Evolutionary conservation across 345 rosid genomes (phyloP).

Genomic region (Pseudoturritis turrita): DNA sequence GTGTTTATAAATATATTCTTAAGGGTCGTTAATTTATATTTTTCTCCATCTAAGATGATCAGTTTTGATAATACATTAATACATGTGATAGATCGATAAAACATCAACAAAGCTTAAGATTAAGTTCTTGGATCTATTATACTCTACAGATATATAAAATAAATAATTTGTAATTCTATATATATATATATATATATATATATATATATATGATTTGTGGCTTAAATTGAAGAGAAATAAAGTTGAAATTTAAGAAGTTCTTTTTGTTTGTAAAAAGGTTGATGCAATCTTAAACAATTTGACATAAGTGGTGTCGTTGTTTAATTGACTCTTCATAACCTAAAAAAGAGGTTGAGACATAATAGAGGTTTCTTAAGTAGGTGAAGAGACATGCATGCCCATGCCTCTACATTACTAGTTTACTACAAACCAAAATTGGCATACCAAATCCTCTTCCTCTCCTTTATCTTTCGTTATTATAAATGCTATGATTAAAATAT

Average conservation of each 20-base stretch:
- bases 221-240: background rate
- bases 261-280: background rate
- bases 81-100: background rate
- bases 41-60: background rate
- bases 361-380: conserved; percentile 22
- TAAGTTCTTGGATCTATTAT: background rate
- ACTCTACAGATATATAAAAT: background rate
- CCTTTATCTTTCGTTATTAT: background rate
- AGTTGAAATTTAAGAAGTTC: background rate
- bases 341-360: conserved; percentile 23
- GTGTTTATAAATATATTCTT: background rate
- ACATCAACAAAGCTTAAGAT: background rate
- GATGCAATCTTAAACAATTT: background rate
- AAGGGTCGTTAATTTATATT: background rate
- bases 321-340: conserved; percentile 22
- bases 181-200: no score
- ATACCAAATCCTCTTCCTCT: conserved; percentile 8
- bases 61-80: background rate
- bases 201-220: background rate
- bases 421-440: conserved; percentile 22
- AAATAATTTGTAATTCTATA: background rate
- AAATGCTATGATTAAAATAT: background rate
- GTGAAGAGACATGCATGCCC: conserved; percentile 30
- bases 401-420: conserved; percentile 16
- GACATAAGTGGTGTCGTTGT: conserved; percentile 17